These are phyloP conservation scores for Penicillium sp. DNA, from an alignment of 2,329 filamentous ascomycete genomes.

Conservation along the genomic window DNA sequence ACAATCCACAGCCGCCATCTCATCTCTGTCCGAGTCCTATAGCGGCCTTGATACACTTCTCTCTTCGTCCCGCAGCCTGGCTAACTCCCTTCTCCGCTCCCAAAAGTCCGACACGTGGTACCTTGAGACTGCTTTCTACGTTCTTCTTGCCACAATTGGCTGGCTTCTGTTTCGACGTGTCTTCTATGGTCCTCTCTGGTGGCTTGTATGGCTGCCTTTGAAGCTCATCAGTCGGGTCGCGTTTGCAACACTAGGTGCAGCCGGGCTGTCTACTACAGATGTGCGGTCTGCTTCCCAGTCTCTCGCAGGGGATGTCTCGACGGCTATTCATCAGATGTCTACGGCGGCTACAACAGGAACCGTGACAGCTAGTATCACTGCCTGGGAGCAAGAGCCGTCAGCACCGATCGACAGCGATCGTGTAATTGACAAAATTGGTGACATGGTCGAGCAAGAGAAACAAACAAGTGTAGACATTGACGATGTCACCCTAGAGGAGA, in stretches of 20 bases:
- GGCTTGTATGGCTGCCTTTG: constrained; percentile 82
- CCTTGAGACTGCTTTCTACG: constrained; percentile 81
- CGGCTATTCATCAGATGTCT: constrained; percentile 25
- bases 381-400: constrained; percentile 24
- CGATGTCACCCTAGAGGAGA: constrained; percentile 39
- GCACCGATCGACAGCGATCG: constrained; percentile 31
- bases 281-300: constrained; percentile 26
- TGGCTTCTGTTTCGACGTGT: constrained; percentile 86
- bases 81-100: constrained; percentile 75
- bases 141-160: constrained; percentile 71
- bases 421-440: constrained; percentile 44
- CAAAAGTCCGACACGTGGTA: constrained; percentile 99
- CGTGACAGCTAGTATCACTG: constrained; percentile 14
- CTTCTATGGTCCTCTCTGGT: constrained; percentile 86
- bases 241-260: constrained; percentile 56
- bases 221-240: constrained; percentile 63
- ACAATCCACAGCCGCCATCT: constrained; percentile 79
- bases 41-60: constrained; percentile 75
- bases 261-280: constrained; percentile 43
- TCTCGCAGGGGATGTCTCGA: constrained; percentile 21
- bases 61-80: constrained; percentile 68
- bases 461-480: constrained; percentile 33
- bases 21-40: constrained; percentile 78
- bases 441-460: constrained; percentile 37
- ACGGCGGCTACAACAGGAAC: constrained; percentile 18